These are phyloP conservation scores for Penicillium paradoxum DNA, from an alignment of 495 filamentous ascomycete genomes.

Conservation along the genomic window DNA sequence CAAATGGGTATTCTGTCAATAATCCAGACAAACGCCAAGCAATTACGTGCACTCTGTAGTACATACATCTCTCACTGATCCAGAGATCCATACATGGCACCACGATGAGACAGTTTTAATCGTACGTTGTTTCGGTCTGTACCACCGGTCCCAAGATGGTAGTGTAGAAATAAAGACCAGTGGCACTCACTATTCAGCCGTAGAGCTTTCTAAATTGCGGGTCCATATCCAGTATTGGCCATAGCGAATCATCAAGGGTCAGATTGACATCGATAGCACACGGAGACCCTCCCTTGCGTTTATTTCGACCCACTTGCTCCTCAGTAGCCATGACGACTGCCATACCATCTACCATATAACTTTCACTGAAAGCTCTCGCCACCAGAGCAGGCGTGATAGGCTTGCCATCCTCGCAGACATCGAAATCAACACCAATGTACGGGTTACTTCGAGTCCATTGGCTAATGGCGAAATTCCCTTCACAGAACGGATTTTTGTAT, in stretches of 20 bases:
- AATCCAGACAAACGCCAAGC: too few relatives aligned
- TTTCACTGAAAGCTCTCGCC: not conserved
- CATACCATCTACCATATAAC: not conserved
- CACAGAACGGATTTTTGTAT: not conserved
- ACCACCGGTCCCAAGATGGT: too few relatives aligned
- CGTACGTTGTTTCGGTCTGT: too few relatives aligned
- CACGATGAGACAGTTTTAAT: too few relatives aligned
- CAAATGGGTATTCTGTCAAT: too few relatives aligned
- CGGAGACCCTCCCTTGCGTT: not conserved
- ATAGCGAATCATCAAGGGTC: not conserved
- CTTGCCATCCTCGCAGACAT: not conserved
- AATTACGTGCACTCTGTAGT: too few relatives aligned
- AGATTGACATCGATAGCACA: slow-evolving; percentile 1
- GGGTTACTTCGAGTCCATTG: not conserved
- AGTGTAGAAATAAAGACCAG: too few relatives aligned
- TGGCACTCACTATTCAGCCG: not conserved
- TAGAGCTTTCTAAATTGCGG: not conserved
- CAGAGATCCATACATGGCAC: too few relatives aligned
- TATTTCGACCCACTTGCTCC: not conserved
- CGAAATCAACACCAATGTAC: not conserved
- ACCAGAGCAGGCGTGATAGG: not conserved
- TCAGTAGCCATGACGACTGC: not conserved
- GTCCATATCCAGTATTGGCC: not conserved
- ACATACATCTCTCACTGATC: too few relatives aligned
- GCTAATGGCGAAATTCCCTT: not conserved